phyloP scores from a whole-genome alignment of 1,284 basidiomycete genomes.

The Kalmanozyma brasiliensis region DNA sequence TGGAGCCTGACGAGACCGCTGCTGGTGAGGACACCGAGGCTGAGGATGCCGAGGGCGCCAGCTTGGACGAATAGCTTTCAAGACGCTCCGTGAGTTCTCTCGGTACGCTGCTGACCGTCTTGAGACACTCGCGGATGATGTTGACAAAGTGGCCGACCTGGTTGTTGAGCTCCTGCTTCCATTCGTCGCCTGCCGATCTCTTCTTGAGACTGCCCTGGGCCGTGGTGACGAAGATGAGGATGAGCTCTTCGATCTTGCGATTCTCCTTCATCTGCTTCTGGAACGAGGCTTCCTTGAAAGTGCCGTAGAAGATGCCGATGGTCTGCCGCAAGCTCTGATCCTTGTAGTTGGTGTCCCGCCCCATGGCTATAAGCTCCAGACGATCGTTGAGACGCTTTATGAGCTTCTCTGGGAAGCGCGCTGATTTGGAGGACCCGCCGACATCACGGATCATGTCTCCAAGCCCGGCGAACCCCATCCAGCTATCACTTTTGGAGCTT shows the following conservation, averaged over 20 bases:
- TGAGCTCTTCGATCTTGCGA: constrained; percentile 94
- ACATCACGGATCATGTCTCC: constrained; percentile 58
- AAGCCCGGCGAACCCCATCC: constrained; percentile 57
- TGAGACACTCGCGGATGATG: constrained; percentile 82
- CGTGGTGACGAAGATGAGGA: constrained; percentile 92
- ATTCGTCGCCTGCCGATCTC: constrained; percentile 76
- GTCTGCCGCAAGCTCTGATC: constrained; percentile 60
- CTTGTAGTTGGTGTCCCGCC: constrained; percentile 59
- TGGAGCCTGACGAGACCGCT: constrained; percentile 21
- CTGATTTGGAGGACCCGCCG: constrained; percentile 46
- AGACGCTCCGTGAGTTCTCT: constrained; percentile 82
- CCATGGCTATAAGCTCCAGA: constrained; percentile 64
- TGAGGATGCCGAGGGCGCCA: constrained; percentile 66
- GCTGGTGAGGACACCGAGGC: constrained; percentile 5
- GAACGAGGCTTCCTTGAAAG: constrained; percentile 58
- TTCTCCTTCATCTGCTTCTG: constrained; percentile 82
- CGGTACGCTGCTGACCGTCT: constrained; percentile 69
- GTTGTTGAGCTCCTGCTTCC: constrained; percentile 90
- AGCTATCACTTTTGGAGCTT: constrained; percentile 38
- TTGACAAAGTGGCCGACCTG: constrained; percentile 88
- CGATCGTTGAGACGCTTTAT: constrained; percentile 61
- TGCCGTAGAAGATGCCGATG: constrained; percentile 64
- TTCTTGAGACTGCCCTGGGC: constrained; percentile 73
- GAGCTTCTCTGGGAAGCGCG: constrained; percentile 65
- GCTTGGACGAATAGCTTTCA: constrained; percentile 83